A percentile compares a stretch with the other conserved stretches of the same genome.
These are phyloP conservation scores for Podila minutissima DNA, from an alignment of 192 early-diverging fungal genomes.

Conservation along the genomic window DNA sequence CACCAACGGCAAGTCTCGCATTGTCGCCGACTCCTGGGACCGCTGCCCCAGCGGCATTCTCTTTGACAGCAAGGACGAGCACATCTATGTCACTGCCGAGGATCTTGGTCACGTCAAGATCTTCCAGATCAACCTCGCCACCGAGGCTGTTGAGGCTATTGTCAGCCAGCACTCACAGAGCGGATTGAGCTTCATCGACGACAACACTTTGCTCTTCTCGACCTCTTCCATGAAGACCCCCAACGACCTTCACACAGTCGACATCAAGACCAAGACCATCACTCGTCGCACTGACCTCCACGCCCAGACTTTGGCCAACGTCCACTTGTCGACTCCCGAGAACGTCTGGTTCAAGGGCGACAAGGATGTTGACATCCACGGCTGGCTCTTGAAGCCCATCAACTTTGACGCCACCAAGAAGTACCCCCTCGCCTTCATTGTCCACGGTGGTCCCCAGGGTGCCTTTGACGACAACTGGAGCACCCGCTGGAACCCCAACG, in stretches of 20 bases:
- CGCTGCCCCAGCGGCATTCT: conserved; percentile 64
- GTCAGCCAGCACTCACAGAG: conserved; percentile 60
- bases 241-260: conserved; percentile 44
- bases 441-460: conserved; percentile 88
- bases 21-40: conserved; percentile 69
- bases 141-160: conserved; percentile 56
- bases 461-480: conserved; percentile 72
- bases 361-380: conserved; percentile 61
- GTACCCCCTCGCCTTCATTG: conserved; percentile 81
- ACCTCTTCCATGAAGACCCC: conserved; percentile 56
- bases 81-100: conserved; percentile 69
- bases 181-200: conserved; percentile 52
- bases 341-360: conserved; percentile 79
- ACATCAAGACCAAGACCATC: conserved; percentile 37
- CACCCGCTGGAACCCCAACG: conserved; percentile 78
- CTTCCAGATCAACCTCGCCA: conserved; percentile 66
- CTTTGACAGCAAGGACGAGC: conserved; percentile 67
- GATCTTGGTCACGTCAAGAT: conserved; percentile 75
- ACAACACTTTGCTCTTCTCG: conserved; percentile 57
- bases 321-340: conserved; percentile 62
- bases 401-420: conserved; percentile 62
- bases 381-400: conserved; percentile 74
- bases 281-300: conserved; percentile 60
- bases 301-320: conserved; percentile 39
- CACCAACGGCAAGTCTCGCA: conserved; percentile 38